Conservation (phyloP, 2,329 filamentous ascomycete genomes). For the Verticillium dahliae region DNA sequence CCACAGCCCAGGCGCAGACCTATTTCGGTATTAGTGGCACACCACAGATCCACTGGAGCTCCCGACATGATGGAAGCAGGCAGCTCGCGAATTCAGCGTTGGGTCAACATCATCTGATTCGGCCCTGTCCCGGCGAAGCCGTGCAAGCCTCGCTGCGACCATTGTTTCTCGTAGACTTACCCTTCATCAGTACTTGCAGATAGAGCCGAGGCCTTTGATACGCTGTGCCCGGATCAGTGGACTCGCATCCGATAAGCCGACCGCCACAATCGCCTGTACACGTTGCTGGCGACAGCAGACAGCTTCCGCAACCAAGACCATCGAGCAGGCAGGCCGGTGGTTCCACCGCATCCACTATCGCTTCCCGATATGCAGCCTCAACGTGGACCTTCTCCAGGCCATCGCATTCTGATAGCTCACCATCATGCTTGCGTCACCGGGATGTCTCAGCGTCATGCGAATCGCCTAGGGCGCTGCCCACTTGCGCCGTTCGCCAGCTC, state of each 20-base stretch:
- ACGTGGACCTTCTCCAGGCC: neutral
- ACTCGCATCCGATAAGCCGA: neutral
- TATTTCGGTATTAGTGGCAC: no score
- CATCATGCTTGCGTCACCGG: neutral
- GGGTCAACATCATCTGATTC: neutral
- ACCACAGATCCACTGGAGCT: no score
- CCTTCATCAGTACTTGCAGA: neutral
- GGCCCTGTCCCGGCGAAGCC: no score
- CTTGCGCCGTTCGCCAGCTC: neutral
- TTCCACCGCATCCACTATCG: neutral
- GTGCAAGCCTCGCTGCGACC: no score
- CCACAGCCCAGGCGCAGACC: no score
- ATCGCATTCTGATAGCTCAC: neutral
- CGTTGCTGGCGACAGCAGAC: neutral
- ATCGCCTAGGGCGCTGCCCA: neutral
- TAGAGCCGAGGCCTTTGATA: neutral
- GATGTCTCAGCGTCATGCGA: neutral
- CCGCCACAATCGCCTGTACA: neutral
- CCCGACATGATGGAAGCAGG: no score
- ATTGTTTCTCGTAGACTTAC: no score
- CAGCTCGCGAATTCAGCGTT: no score
- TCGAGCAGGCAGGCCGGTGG: neutral
- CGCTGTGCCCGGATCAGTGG: neutral
- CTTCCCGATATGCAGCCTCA: neutral
- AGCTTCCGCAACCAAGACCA: neutral